phyloP scores from a whole-genome alignment of 2,329 filamentous ascomycete genomes.

The Cadophora malorum region DNA sequence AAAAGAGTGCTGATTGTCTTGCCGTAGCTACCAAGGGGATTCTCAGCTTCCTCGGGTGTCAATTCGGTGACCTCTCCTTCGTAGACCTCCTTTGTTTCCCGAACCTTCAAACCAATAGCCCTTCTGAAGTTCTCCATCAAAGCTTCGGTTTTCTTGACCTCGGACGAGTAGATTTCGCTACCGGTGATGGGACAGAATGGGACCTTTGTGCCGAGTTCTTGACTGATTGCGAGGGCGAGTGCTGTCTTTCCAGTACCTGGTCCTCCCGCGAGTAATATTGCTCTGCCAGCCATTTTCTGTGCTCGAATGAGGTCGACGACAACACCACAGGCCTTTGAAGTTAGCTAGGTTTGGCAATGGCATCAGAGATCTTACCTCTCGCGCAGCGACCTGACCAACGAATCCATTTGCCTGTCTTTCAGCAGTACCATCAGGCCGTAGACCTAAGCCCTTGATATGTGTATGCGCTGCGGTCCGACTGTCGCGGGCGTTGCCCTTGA shows the following conservation, averaged over 20 bases:
- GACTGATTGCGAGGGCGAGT: conserved; percentile 91
- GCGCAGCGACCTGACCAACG: conserved; percentile 83
- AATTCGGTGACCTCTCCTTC: conserved; percentile 98
- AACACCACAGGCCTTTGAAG: conserved; percentile 84
- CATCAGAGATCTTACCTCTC: conserved; percentile 69
- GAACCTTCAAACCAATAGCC: conserved; percentile 94
- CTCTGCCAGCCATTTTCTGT: conserved; percentile 97
- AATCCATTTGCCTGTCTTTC: conserved; percentile 84
- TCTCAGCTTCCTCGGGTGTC: conserved; percentile 97
- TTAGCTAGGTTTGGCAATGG: conserved; percentile 65
- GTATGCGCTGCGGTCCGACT: conserved; percentile 96
- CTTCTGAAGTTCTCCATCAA: conserved; percentile 99
- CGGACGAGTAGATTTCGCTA: conserved; percentile 96
- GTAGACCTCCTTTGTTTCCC: conserved; percentile 99
- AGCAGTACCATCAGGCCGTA: conserved; percentile 84
- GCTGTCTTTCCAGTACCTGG: conserved; percentile 98
- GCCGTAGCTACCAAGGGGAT: conserved; percentile 94
- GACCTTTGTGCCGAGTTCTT: conserved; percentile 97
- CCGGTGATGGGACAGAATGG: conserved; percentile 98
- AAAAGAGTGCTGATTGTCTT: conserved; percentile 96
- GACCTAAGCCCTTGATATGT: conserved; percentile 93
- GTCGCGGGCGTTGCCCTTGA: conserved; percentile 93
- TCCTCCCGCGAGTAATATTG: conserved; percentile 90
- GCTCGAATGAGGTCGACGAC: conserved; percentile 94
- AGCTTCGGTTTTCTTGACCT: conserved; percentile 99